These are phyloP conservation scores for Penicillium soppii DNA, from an alignment of 495 filamentous ascomycete species.

Conservation along the genomic window DNA sequence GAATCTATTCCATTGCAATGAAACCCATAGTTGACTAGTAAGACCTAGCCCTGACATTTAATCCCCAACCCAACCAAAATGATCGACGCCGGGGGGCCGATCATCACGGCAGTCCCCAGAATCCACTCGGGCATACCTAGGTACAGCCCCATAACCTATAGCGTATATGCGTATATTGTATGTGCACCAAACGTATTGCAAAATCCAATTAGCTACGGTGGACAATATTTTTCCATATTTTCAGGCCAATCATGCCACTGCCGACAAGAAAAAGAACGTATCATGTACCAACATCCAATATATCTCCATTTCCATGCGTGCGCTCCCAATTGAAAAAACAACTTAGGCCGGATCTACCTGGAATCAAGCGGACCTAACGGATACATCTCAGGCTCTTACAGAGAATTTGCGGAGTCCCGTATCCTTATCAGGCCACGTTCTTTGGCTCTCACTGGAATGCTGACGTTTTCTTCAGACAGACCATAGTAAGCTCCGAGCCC, in stretches of 20 bases:
- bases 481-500: not conserved
- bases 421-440: slow-evolving; percentile 9
- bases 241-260: not conserved
- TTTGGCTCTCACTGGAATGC: slow-evolving; percentile 10
- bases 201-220: not conserved
- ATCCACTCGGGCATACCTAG: not conserved
- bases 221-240: not conserved
- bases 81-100: slow-evolving; percentile 10
- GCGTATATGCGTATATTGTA: too few relatives aligned
- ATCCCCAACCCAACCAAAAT: not conserved
- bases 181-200: too few relatives aligned
- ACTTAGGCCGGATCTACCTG: slow-evolving; percentile 2
- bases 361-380: not conserved
- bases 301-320: not conserved
- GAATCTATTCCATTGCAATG: too few relatives aligned
- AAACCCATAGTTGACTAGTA: too few relatives aligned
- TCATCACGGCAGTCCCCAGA: slow-evolving; percentile 6
- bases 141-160: not conserved
- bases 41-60: not conserved
- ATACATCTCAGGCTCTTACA: not conserved
- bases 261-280: not conserved
- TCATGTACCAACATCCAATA: not conserved
- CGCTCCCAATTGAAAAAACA: not conserved
- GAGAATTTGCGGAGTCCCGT: not conserved
- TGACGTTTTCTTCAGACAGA: not conserved